Conservation (phyloP, 805 yeast genomes). For the Barnettozyma pratensis region DNA sequence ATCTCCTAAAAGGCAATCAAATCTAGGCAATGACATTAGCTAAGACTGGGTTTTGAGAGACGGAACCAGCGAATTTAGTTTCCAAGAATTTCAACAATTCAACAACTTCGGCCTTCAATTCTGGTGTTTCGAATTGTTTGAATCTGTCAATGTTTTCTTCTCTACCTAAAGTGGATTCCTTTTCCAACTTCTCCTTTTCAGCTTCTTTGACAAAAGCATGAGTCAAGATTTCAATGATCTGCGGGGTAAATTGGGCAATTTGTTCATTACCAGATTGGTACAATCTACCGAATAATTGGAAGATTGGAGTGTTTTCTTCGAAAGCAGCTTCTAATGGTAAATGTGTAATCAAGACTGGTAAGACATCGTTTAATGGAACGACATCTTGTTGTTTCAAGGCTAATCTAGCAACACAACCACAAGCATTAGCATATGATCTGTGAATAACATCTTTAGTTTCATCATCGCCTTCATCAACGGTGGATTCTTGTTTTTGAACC, state of each 20-base stretch:
- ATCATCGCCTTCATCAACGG: constrained; percentile 56
- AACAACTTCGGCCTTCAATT: constrained; percentile 57
- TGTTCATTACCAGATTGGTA: constrained; percentile 58
- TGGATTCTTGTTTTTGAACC: constrained; percentile 65
- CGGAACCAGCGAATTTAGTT: constrained; percentile 56
- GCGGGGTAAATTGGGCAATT: constrained; percentile 50
- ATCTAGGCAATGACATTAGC: constrained; percentile 26
- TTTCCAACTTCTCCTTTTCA: constrained; percentile 63
- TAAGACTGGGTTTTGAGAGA: constrained; percentile 38
- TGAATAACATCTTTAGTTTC: constrained; percentile 74
- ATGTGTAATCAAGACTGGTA: constrained; percentile 68
- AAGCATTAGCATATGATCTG: constrained; percentile 88
- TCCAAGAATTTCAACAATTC: constrained; percentile 72
- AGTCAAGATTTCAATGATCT: constrained; percentile 63
- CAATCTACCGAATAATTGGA: constrained; percentile 67
- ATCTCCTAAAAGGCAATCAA: no score
- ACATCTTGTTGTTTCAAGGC: constrained; percentile 63
- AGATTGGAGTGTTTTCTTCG: constrained; percentile 91
- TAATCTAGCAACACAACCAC: constrained; percentile 96
- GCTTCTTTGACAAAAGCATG: constrained; percentile 69
- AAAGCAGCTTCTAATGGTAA: constrained; percentile 84
- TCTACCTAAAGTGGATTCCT: constrained; percentile 78
- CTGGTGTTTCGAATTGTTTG: constrained; percentile 73
- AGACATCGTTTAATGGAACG: constrained; percentile 72
- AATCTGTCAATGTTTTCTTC: constrained; percentile 74